phyloP scores from a whole-genome alignment of 2,329 filamentous ascomycete species.

The Hymenoscyphus occultus region DNA sequence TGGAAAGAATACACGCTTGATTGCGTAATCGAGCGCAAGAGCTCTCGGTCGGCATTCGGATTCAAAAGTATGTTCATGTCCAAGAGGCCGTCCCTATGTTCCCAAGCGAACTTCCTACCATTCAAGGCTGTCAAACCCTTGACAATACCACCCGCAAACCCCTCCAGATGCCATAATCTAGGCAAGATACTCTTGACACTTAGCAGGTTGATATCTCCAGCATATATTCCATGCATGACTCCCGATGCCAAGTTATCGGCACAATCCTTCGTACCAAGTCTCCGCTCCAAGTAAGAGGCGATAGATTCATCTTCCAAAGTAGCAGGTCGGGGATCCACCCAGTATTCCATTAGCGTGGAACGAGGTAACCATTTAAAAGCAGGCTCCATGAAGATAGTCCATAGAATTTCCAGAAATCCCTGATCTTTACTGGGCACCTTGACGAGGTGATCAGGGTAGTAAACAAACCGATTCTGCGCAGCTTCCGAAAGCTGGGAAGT shows the following conservation, averaged over 20 bases:
- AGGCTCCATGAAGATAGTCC: conserved; percentile 49
- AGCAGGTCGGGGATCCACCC: conserved; percentile 34
- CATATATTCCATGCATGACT: conserved; percentile 83
- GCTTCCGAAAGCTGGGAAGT: conserved; percentile 50
- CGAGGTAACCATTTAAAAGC: conserved; percentile 47
- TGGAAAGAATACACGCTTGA: conserved; percentile 48
- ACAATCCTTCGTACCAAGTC: conserved; percentile 50
- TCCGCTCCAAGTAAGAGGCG: conserved; percentile 59
- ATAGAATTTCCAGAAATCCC: conserved; percentile 34
- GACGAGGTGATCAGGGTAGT: conserved; percentile 82
- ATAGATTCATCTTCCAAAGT: conserved; percentile 64
- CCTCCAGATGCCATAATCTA: conserved; percentile 28
- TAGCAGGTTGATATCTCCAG: conserved; percentile 79
- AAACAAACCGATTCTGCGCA: conserved; percentile 71
- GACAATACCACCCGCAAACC: conserved; percentile 18
- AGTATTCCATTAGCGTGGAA: conserved; percentile 32
- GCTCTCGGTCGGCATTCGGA: conserved; percentile 20
- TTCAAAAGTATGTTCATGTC: conserved; percentile 7
- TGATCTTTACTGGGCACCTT: conserved; percentile 49
- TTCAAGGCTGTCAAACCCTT: conserved; percentile 6
- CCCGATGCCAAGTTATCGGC: conserved; percentile 75
- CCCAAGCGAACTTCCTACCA: not conserved
- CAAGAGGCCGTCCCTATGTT: conserved; percentile 11
- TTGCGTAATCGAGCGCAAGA: conserved; percentile 13
- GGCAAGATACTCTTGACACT: conserved; percentile 62